Evolutionary conservation across 495 filamentous ascomycete species (phyloP).

Genomic region (Beverwykella pulmonaria): DNA sequence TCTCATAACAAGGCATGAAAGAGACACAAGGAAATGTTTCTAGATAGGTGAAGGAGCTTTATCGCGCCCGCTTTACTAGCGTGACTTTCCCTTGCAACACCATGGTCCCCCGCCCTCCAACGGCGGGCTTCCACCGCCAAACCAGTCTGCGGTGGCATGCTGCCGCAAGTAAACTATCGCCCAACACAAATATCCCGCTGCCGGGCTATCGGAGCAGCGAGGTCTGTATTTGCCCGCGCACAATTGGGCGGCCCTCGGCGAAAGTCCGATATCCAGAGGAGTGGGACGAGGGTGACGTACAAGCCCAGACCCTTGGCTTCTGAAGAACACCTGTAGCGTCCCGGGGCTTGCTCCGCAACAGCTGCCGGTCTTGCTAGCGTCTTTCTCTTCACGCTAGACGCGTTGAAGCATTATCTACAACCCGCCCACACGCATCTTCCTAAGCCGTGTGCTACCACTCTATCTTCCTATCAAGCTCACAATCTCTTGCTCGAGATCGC

Average conservation of each 20-base stretch:
- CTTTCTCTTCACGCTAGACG: slow-evolving; percentile 7
- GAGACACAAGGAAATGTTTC: neutral
- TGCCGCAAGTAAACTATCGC: neutral
- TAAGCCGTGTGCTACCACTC: neutral
- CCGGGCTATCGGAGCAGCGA: neutral
- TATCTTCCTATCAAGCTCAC: slow-evolving; percentile 18
- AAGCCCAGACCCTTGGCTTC: neutral
- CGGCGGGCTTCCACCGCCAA: neutral
- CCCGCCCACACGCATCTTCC: neutral
- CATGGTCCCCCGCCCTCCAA: neutral
- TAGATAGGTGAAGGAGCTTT: no score
- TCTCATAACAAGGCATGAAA: neutral
- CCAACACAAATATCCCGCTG: neutral
- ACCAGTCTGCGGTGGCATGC: neutral
- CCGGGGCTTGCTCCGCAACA: slow-evolving; percentile 2
- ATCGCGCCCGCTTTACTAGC: no score
- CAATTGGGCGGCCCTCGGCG: neutral
- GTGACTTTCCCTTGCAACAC: neutral
- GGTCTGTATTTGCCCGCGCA: neutral
- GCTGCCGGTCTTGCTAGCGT: neutral
- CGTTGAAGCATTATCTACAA: neutral
- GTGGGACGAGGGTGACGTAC: neutral
- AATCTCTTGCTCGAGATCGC: slow-evolving; percentile 13
- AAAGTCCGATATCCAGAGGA: neutral
- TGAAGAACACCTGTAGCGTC: neutral